Base-by-base conservation (phyloP, 2,329 filamentous ascomycete genomes). In the Thelonectria discophora region DNA sequence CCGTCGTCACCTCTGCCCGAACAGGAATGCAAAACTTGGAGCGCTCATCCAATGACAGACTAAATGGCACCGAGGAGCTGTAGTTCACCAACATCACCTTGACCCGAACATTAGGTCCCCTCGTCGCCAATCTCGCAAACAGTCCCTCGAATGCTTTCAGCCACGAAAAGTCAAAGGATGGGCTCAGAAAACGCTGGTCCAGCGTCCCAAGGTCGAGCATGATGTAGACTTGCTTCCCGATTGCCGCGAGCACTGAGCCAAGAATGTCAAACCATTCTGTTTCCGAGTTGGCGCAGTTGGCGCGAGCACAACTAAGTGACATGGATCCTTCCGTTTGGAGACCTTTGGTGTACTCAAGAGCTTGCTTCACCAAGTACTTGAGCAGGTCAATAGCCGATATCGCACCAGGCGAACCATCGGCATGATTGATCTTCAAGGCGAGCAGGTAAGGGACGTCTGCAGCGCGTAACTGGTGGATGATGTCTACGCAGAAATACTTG, bases 361-460 rank as follows among this genome's bases (percentile, higher is more conserved):
- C 45, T 17, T 56, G 53, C 18, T 12, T 30, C 11, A 43, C 34
- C 4, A 56, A 30, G n/a, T 56, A 56, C n/a, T 56, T 56, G 18
- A 56, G 21, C 6, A 49, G 18, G 4, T 24, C 21, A 9, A 40
- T n/a, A 12, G 11, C 27, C 15, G 20, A 42, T 4, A 34, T 32
- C 6, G 17, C 3, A 12, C 10, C n/a, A 1, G 12, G 20, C 1
- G 53, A 11, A 1, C 17, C 2, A 9, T 56, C 34, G 10, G 39
- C 34, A 12, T 48, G 45, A 12, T 45, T 27, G 11, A 18, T 42
- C 17, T 56, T 56, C 45, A 56, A 48, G 10, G 53, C 45, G 11
- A 56, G 40, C 10, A 56, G 12, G 5, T 27, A 20, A 5, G 43
- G 52, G 24, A 55, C 12, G 6, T 48, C 2, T 9, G 43, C 43